Evolutionary conservation across 148 eudicot species (phyloP), one percentile per base, ranked within the genome.

Genomic region (Salicornia ramosissima): DNA sequence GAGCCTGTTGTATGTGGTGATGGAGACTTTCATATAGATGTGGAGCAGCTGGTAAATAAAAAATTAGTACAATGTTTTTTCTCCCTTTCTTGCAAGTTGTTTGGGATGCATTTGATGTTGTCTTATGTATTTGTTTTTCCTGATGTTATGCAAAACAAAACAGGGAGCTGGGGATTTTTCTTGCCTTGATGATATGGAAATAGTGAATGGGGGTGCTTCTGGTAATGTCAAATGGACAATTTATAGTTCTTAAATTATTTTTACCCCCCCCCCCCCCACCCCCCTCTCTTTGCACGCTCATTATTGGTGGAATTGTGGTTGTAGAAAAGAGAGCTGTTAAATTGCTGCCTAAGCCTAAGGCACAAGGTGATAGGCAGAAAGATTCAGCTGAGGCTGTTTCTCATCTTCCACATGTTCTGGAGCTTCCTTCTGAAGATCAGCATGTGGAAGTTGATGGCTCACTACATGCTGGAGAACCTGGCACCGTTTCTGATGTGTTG

Each of bases 341-440:
- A 70, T 78, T 82, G 65, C 80, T 77, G 73, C 89, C 90, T 25
- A 91, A 83, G 81, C 87, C 88, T 53, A 85, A 84, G 74, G 69
- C 65, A 51, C 83, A 80, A 68, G 33, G 64, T 53, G 63, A 58
- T 45, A 68, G 73, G 68, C 49, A 53, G 49, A 72, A 50, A 22
- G 56, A 72, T 67, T 59, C 43, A 26, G 65, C 25, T 61, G 81
- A 69, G 62, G 70, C 74, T 70, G 65, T 55, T 61, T 67, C 80
- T 54, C 39, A 65, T 71, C 70, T n/a, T n/a, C n/a, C n/a, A n/a
- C n/a, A n/a, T n/a, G n/a, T 33, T 50, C 72, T 57, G 10, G 26
- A 72, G 30, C 59, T 58, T 75, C 78, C 78, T 76, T 73, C 83
- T 72, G 78, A 84, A 71, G 34, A 25, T 67, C 64, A 76, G 63